Evolutionary conservation across 371 early-diverging fungal genomes (phyloP), one percentile per base, ranked within the genome.

Genomic region (Basidiobolus meristosporus): DNA sequence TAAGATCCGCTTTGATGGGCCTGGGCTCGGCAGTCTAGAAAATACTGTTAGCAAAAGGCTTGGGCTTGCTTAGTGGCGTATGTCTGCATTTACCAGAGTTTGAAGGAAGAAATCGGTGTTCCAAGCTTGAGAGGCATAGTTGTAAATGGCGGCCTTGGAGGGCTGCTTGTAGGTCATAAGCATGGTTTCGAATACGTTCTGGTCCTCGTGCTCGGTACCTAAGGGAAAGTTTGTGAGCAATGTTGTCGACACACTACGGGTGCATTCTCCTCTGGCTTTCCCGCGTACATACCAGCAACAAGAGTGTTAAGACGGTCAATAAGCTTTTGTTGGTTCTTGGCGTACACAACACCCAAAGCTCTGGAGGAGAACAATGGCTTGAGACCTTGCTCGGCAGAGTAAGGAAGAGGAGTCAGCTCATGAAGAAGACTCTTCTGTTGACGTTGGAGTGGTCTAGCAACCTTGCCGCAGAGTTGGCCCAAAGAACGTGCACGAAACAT

Each of bases 121-220:
- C 71, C 70, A 72, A 14, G 69, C 67, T 47, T 73, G 73, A 15
- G 73, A 70, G 9, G 73, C 66, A 39, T 68, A 53, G 60, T 72
- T 71, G 42, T 59, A 61, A 44, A 73, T 49, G 21, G 51, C 40
- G 7, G 48, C 43, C 38, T 60, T 50, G 23, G 44, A 40, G 0
- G 65, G 56, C 9, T 57, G 48, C 22, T 45, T 41, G 1, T 55
- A 49, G 2, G 65, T 38, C 21, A 48, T 53, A 17, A 34, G 40
- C 22, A 63, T 54, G n/a, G 60, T 52, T 20, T 40, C 37, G 43
- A 36, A 39, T 6, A 65, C 41, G 1, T 51, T 10, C 38, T 39
- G 40, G 19, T 41, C 36, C 38, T 57, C 57, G 38, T 48, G 50
- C n/a, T 50, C 53, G 19, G 65, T 51, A 12, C 21, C 53, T 48